Evolutionary conservation across 2,329 filamentous ascomycete genomes (phyloP), one percentile per base, ranked within the genome.

Genomic region (Claviceps purpurea): DNA sequence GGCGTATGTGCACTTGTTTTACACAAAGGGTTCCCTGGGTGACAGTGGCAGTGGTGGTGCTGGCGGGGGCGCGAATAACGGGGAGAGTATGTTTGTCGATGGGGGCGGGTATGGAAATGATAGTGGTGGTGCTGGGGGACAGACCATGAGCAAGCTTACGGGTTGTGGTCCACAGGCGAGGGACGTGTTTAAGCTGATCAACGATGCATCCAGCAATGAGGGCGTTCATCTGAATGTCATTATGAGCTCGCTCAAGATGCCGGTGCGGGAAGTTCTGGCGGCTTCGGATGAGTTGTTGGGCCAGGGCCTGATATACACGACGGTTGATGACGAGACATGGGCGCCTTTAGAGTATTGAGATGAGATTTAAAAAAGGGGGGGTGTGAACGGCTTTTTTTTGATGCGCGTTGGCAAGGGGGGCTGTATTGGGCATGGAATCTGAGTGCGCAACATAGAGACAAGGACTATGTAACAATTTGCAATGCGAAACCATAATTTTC

Each of bases 301-400:
- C 2, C 70, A 79, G 52, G 88, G 89, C 34, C 64, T 88, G 60
- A 87, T 95, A 57, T 98, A 89, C 70, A 88, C 89, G 30, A 98
- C 94, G 10, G 78, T 95, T 6, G 89, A 97, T 68, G 91, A 97
- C 62, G 78, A 87, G 68, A 97, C 91, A 1, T 97, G 87, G 84
- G 88, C 89, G 44, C 73, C 95, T 56, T 72, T 96, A 55, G 87
- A 94, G 54, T 59, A 56, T 45, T 58, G 34, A 47, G n/a, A 14
- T 20, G 14, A 6, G 44, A 37, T 61, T 7, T 18, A 3, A 14
- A 38, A 18, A 39, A 20, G n/a, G 13, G 4, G 26, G 10, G 10
- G 30, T 8, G 26, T 30, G 30, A 34, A 11, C 30, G 30, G 10
- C 30, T 4, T 40, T 40, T 14, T 24, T 45, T 43, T 20, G 10